Evolutionary conservation across 2,329 filamentous ascomycete species (phyloP), one percentile per base, ranked within the genome.

Genomic region (Penicillium sp.): DNA sequence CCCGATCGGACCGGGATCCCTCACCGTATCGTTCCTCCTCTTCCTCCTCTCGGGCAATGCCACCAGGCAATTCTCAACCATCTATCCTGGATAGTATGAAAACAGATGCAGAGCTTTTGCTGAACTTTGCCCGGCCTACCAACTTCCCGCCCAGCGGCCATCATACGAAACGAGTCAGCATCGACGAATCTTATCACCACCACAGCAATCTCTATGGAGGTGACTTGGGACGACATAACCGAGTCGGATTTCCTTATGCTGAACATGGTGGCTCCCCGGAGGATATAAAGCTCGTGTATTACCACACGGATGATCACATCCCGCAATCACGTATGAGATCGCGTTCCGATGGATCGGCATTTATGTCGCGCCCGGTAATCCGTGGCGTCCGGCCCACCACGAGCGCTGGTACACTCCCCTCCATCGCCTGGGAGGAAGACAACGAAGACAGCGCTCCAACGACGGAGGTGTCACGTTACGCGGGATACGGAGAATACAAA

Each of bases 1-100:
- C 85, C 53, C 83, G 86, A 65, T 88, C 87, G 47, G 86, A 88
- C 68, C 79, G 84, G 67, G 76, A 83, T 56, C 77, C 79, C 17
- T 81, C 82, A 28, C 82, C 79, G 45, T 65, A 73, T 65, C 71
- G 17, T 22, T 55, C 53, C 28, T 30, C 53, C 26, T 44, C 72
- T 65, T 70, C 72, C 65, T 70, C 72, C 66, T 70, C 72, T 60
- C 70, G 68, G 60, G 65, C 65, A 45, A 58, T 67, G 61, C 67
- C 68, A 61, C 61, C 74, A 45, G 70, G 72, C 55, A 67, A 73
- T 38, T 75, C 72, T 66, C 71, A 76, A 65, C 64, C 70, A 37
- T 68, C 73, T 37, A 66, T 73, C 51, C 69, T 74, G 12, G 76
- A 79, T 58, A 80, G 76, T 65, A 81, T 80, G 73, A 79, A 78